These are phyloP conservation scores for Cylindrodendrum hubeiense DNA, from an alignment of 2,329 filamentous ascomycete species.

Conservation along the genomic window DNA sequence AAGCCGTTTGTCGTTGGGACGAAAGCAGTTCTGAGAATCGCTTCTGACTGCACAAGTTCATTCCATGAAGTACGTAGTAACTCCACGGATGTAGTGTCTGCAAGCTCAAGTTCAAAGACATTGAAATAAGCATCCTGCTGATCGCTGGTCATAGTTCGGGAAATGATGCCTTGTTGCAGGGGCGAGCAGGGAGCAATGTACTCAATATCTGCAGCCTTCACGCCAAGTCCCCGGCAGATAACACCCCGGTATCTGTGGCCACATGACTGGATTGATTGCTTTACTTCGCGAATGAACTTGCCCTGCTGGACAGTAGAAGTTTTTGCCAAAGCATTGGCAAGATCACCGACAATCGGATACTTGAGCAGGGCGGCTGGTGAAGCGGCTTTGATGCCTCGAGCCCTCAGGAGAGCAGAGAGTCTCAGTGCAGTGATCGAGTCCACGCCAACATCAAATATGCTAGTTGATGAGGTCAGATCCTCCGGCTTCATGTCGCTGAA, in stretches of 20 bases:
- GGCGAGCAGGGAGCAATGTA: slow-evolving; percentile 86
- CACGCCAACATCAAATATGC: slow-evolving; percentile 86
- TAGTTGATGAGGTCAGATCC: slow-evolving; percentile 67
- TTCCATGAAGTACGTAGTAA: slow-evolving; percentile 70
- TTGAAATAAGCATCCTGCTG: slow-evolving; percentile 79
- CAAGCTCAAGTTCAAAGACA: slow-evolving; percentile 73
- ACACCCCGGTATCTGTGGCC: slow-evolving; percentile 69
- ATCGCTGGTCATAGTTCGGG: slow-evolving; percentile 70
- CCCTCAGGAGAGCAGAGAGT: slow-evolving; percentile 74
- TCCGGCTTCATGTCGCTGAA: slow-evolving; percentile 61
- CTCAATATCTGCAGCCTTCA: slow-evolving; percentile 70
- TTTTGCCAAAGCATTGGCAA: slow-evolving; percentile 54
- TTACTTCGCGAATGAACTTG: slow-evolving; percentile 58
- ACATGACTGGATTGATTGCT: slow-evolving; percentile 73
- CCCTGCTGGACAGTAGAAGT: slow-evolving; percentile 21
- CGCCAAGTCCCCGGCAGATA: slow-evolving; percentile 64
- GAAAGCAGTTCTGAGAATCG: slow-evolving; percentile 81
- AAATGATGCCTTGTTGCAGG: slow-evolving; percentile 88
- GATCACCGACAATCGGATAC: slow-evolving; percentile 63
- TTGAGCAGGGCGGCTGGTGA: slow-evolving; percentile 77
- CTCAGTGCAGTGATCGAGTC: slow-evolving; percentile 88
- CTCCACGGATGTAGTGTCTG: slow-evolving; percentile 55
- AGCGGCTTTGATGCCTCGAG: slow-evolving; percentile 69
- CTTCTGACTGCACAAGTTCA: slow-evolving; percentile 60
- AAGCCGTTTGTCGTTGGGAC: slow-evolving; percentile 80